A percentile compares a stretch with the other conserved stretches of the same genome.
Evolutionary conservation across 805 yeast genomes (phyloP).

Genomic region (Jamesozyma piceae): DNA sequence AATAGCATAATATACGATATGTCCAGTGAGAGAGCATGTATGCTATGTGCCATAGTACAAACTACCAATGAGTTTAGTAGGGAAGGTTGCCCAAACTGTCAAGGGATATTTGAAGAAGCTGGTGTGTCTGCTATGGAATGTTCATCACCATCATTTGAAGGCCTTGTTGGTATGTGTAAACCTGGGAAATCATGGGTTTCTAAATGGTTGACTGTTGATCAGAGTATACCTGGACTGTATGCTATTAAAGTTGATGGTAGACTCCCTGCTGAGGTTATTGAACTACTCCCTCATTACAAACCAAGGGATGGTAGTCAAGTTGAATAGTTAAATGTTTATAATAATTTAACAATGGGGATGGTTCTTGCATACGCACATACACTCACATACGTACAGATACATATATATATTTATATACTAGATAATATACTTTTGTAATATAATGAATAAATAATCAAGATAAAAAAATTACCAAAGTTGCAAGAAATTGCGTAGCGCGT

Average conservation of each 20-base stretch:
- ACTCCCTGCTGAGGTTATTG: constrained; percentile 76
- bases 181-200: constrained; percentile 91
- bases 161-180: constrained; percentile 81
- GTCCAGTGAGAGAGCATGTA: constrained; percentile 76
- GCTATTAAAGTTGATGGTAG: constrained; percentile 92
- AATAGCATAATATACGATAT: constrained; percentile 1
- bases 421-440: background rate
- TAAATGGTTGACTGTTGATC: constrained; percentile 86
- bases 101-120: constrained; percentile 69
- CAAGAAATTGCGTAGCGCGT: background rate
- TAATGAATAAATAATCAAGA: background rate
- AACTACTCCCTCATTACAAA: constrained; percentile 68
- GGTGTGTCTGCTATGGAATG: constrained; percentile 85
- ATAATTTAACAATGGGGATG: background rate
- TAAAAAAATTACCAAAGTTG: no score
- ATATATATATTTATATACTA: background rate
- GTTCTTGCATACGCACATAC: background rate
- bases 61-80: constrained; percentile 69
- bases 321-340: constrained; percentile 33
- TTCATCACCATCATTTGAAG: constrained; percentile 94
- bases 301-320: constrained; percentile 90
- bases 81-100: constrained; percentile 95
- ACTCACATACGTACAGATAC: background rate
- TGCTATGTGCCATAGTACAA: constrained; percentile 91
- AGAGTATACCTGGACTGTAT: constrained; percentile 79